Percentiles rank a stretch among this genome's conserved stretches.
Evolutionary conservation across 2,329 filamentous ascomycete genomes (phyloP).

Genomic region (Phialemonium atrogriseum): DNA sequence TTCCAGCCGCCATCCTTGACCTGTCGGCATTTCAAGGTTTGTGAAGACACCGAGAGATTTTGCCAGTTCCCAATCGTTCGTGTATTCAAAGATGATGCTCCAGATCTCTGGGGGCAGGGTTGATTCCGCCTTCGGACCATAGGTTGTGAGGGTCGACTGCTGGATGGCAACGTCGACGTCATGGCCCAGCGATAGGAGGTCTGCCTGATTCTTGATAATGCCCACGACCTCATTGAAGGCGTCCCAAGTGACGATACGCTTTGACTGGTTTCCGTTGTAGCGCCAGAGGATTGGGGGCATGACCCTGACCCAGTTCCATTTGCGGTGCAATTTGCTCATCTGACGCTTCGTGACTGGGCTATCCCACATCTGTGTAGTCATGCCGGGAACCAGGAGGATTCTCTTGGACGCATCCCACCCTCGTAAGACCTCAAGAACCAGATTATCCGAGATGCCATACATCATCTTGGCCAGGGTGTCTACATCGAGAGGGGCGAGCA

Average conservation of each 20-base stretch:
- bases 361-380: slow-evolving; percentile 85
- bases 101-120: slow-evolving; percentile 77
- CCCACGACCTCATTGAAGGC: slow-evolving; percentile 64
- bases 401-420: slow-evolving; percentile 85
- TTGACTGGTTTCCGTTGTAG: slow-evolving; percentile 46
- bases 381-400: slow-evolving; percentile 76
- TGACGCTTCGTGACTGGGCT: slow-evolving; percentile 85
- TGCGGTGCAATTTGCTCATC: slow-evolving; percentile 70
- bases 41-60: slow-evolving; percentile 75
- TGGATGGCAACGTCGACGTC: slow-evolving; percentile 52
- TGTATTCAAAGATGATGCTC: slow-evolving; percentile 77
- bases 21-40: slow-evolving; percentile 58
- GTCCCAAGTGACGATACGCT: slow-evolving; percentile 51
- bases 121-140: slow-evolving; percentile 25
- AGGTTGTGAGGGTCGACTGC: slow-evolving; percentile 20
- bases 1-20: slow-evolving; percentile 53
- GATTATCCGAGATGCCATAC: slow-evolving; percentile 70
- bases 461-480: slow-evolving; percentile 84
- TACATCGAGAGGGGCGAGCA: slow-evolving; percentile 77
- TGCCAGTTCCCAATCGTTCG: slow-evolving; percentile 86
- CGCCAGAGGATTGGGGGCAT: slow-evolving; percentile 77
- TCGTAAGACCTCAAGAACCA: slow-evolving; percentile 71
- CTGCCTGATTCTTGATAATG: slow-evolving; percentile 69
- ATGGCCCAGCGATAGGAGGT: slow-evolving; percentile 64
- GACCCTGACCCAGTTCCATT: slow-evolving; percentile 82